Base-by-base conservation (phyloP, 208 protist genomes). In the Crithidia fasciculata region DNA sequence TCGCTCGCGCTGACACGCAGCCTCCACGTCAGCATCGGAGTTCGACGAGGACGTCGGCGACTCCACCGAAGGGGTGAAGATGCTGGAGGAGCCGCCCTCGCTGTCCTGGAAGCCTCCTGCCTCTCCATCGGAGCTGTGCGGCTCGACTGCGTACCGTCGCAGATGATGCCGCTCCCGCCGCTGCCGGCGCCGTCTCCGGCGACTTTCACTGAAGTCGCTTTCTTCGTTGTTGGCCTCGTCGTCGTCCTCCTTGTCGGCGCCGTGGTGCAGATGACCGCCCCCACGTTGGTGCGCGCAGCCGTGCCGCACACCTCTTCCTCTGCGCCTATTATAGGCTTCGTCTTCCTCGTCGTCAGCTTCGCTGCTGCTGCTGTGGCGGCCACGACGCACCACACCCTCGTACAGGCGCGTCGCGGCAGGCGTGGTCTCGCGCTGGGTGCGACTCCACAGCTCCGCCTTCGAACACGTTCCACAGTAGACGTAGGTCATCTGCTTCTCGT, bases 401-500 rank as follows among this genome's bases (percentile, higher is more conserved):
- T 79, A 79, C 60, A 79, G 47, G 18, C 67, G 58, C 61, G 73
- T 67, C 36, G 59, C 74, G 19, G 74, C 74, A 5, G 74, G 74
- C 7, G 69, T 53, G 36, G 41, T 56, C 16, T 79, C 74, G 53
- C 61, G 67, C 52, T 72, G 69, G 45, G 56, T 59, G 40, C 43
- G 56, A 40, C 69, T 80, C 62, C 49, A 73, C 69, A 92, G 61
- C 78, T 90, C 87, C 28, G 80, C 68, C 57, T 95, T 91, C 15
- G 68, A 56, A 55, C 90, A 95, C 28, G 37, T 80, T 12, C 83
- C 87, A 65, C 91, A 96, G 76, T 85, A 89, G n/a, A 94, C 84
- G 64, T 89, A 94, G 2, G 91, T 94, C 77, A 91, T 87, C 69
- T 91, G 81, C 76, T 93, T 94, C 67, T 91, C 84, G 40, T 93